phyloP scores from a whole-genome alignment of 2,329 filamentous ascomycete species.

The Stemphylium vesicarium region DNA sequence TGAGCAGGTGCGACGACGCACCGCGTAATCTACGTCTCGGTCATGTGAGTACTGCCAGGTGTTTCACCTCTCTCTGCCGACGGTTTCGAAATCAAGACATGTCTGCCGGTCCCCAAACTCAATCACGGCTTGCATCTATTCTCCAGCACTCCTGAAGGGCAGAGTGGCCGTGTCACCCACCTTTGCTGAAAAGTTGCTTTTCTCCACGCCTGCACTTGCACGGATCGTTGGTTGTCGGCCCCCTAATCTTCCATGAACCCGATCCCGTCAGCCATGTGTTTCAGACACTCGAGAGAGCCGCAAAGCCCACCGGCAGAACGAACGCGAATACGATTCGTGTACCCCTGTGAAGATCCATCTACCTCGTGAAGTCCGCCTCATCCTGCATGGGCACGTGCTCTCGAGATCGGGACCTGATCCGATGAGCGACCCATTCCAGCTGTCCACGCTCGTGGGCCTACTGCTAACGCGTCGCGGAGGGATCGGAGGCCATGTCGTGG shows the following conservation, averaged over 20 bases:
- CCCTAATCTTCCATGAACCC: slow-evolving; percentile 12
- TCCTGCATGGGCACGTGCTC: slow-evolving; percentile 14
- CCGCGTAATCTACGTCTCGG: slow-evolving; percentile 18
- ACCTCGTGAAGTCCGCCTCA: slow-evolving; percentile 8
- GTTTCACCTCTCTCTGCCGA: slow-evolving; percentile 23
- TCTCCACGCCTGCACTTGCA: background rate
- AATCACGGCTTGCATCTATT: slow-evolving; percentile 10
- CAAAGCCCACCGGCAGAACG: slow-evolving; percentile 14
- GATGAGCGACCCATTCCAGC: slow-evolving; percentile 10
- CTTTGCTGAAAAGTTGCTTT: slow-evolving; percentile 4
- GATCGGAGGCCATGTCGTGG: slow-evolving; percentile 1
- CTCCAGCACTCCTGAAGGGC: slow-evolving; percentile 8
- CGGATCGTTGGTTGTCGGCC: slow-evolving; percentile 4
- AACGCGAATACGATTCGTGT: slow-evolving; percentile 9
- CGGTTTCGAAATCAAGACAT: slow-evolving; percentile 18
- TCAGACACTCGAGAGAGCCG: slow-evolving; percentile 10
- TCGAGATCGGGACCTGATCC: slow-evolving; percentile 9
- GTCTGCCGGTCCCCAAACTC: slow-evolving; percentile 8
- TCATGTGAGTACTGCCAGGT: slow-evolving; percentile 20
- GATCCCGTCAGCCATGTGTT: slow-evolving; percentile 19
- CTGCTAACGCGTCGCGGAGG: slow-evolving; percentile 1
- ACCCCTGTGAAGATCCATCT: slow-evolving; percentile 23
- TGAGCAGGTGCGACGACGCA: slow-evolving; percentile 18
- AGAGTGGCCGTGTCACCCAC: slow-evolving; percentile 6
- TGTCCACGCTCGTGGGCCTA: background rate